Percentiles rank a stretch among this genome's conserved stretches.
Evolutionary conservation across 2,329 filamentous ascomycete genomes (phyloP).

Genomic region (Paecilomyces sp.): DNA sequence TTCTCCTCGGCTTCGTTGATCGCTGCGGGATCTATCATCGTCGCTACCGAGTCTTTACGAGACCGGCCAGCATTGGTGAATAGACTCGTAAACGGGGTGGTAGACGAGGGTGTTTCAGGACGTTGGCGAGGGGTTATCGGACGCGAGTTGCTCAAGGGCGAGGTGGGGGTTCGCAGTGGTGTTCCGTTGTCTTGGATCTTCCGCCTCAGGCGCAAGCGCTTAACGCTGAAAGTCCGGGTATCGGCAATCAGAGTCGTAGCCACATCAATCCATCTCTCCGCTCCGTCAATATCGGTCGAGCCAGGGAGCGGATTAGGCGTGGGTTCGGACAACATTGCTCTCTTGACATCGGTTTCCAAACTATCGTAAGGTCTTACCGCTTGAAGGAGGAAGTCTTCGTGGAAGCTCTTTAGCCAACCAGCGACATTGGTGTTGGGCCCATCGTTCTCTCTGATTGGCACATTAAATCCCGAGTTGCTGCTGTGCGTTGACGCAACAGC

Average conservation of each 20-base stretch:
- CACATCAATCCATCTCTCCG: constrained; percentile 49
- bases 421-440: constrained; percentile 49
- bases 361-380: constrained; percentile 48
- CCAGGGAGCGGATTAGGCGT: constrained; percentile 32
- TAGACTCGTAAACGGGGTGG: constrained; percentile 20
- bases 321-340: constrained; percentile 50
- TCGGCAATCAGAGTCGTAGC: constrained; percentile 53
- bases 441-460: constrained; percentile 26
- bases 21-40: constrained; percentile 12
- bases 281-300: constrained; percentile 22
- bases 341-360: constrained; percentile 48
- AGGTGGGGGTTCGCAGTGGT: constrained; percentile 12
- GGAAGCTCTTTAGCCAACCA: constrained; percentile 50
- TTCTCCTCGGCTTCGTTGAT: constrained; percentile 39
- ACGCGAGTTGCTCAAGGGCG: constrained; percentile 14
- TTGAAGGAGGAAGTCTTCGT: constrained; percentile 54
- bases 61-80: constrained; percentile 16
- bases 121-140: background rate
- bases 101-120: constrained; percentile 13
- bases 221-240: constrained; percentile 47
- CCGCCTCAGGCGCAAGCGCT: constrained; percentile 48
- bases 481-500: constrained; percentile 39
- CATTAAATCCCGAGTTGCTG: constrained; percentile 28
- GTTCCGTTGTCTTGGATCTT: constrained; percentile 27
- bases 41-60: constrained; percentile 14